phyloP scores from a whole-genome alignment of 116 monocot species.

The Trichopus zeylanicus region DNA sequence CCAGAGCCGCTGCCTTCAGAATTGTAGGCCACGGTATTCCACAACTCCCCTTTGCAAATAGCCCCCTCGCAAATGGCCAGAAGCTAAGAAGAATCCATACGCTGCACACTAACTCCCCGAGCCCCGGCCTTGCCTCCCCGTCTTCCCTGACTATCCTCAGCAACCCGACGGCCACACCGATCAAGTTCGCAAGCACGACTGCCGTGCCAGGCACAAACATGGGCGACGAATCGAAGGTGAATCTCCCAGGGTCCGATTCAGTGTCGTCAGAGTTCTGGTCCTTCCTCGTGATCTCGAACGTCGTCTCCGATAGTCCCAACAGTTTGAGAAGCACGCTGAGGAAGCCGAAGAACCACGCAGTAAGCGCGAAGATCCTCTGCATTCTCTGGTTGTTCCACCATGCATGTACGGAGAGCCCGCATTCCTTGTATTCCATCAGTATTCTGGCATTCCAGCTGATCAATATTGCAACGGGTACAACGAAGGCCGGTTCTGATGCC shows the following conservation, averaged over 20 bases:
- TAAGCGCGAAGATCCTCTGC: conserved; percentile 17
- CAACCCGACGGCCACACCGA: conserved; percentile 10
- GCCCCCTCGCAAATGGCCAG: conserved; percentile 45
- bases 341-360: conserved; percentile 30
- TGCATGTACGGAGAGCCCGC: conserved; percentile 17
- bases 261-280: conserved; percentile 1
- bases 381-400: conserved; percentile 70
- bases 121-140: conserved; percentile 8
- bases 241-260: conserved; percentile 10
- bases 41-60: conserved; percentile 35
- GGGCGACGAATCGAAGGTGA: conserved; percentile 54
- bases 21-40: conserved; percentile 48
- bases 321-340: conserved; percentile 24
- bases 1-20: conserved; percentile 19
- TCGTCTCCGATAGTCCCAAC: conserved; percentile 32
- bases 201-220: conserved; percentile 35
- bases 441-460: conserved; percentile 11
- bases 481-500: conserved; percentile 15
- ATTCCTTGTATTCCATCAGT: conserved; percentile 18
- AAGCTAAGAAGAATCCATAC: conserved; percentile 29
- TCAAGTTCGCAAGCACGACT: conserved; percentile 19
- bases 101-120: conserved; percentile 34
- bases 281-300: conserved; percentile 48
- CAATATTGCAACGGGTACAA: conserved; percentile 19
- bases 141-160: neutral